phyloP scores from a whole-genome alignment of 2,329 filamentous ascomycete species.

The Nigrograna mackinnonii region DNA sequence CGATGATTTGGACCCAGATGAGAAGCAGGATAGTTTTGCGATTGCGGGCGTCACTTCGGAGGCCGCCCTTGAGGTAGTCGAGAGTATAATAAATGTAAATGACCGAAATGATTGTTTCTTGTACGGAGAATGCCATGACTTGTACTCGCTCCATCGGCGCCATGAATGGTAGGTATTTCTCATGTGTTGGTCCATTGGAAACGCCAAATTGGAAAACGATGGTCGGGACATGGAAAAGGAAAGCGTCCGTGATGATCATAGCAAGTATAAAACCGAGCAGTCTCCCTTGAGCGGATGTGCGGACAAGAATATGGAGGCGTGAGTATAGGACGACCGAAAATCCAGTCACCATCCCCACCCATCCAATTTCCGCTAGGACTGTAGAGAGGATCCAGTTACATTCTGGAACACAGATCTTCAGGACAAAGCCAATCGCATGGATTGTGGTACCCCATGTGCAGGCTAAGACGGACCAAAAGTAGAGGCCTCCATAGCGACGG shows the following conservation, averaged over 20 bases:
- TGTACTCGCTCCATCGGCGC: conserved; percentile 40
- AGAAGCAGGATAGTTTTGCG: conserved; percentile 19
- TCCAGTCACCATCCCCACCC: conserved; percentile 63
- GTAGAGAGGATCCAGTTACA: background rate
- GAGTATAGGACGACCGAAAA: conserved; percentile 65
- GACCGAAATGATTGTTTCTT: conserved; percentile 31
- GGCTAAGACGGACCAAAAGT: background rate
- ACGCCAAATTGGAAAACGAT: conserved; percentile 18
- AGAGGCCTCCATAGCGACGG: background rate
- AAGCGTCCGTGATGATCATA: conserved; percentile 58
- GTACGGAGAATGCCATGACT: conserved; percentile 35
- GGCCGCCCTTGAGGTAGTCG: background rate
- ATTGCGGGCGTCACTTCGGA: background rate
- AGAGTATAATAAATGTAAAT: conserved; percentile 37
- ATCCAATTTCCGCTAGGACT: conserved; percentile 21
- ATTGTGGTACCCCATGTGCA: background rate
- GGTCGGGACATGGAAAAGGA: conserved; percentile 56
- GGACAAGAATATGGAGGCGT: conserved; percentile 59
- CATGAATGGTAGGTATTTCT: background rate
- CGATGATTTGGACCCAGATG: conserved; percentile 14
- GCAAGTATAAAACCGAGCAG: conserved; percentile 42
- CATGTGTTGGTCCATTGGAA: background rate
- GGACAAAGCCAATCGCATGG: background rate
- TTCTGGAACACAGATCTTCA: background rate
- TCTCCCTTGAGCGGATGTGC: conserved; percentile 31